Conservation (phyloP, 768 basidiomycete genomes). For the Imleria badia region DNA sequence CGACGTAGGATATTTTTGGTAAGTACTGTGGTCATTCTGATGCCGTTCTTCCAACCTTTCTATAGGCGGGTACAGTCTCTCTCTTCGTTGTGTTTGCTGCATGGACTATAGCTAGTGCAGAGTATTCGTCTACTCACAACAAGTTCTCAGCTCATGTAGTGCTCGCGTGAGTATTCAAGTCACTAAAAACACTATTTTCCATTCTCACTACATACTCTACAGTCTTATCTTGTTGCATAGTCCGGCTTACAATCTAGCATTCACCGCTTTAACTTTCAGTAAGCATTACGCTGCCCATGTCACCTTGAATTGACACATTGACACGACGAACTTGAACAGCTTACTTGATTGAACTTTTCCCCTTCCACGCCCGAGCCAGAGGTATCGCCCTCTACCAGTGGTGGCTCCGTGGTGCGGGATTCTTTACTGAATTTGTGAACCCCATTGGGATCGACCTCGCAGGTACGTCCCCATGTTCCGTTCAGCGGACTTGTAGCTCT, state of each 20-base stretch:
- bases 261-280: slow-evolving; percentile 7
- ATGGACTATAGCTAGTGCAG: slow-evolving; percentile 18
- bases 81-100: slow-evolving; percentile 11
- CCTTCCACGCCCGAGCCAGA: slow-evolving; percentile 58
- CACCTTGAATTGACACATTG: too few species aligned
- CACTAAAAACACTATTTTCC: not conserved
- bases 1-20: slow-evolving; percentile 16
- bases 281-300: not conserved
- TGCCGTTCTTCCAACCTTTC: not conserved
- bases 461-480: slow-evolving; percentile 1
- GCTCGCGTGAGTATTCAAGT: slow-evolving; percentile 3
- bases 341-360: slow-evolving; percentile 57
- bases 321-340: not conserved
- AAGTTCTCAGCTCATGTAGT: slow-evolving; percentile 2
- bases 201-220: not conserved
- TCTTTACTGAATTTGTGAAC: slow-evolving; percentile 9
- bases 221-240: slow-evolving; percentile 18
- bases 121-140: slow-evolving; percentile 13
- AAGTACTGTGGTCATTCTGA: not conserved
- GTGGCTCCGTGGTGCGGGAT: slow-evolving; percentile 42
- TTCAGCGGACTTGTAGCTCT: not conserved
- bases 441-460: slow-evolving; percentile 15
- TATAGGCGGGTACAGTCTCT: slow-evolving; percentile 10
- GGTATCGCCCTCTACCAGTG: slow-evolving; percentile 62
- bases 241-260: slow-evolving; percentile 14